Percentiles rank a stretch among this genome's conserved stretches.
phyloP scores from a whole-genome alignment of 2,329 filamentous ascomycete genomes.

The Fusarium hainanense region DNA sequence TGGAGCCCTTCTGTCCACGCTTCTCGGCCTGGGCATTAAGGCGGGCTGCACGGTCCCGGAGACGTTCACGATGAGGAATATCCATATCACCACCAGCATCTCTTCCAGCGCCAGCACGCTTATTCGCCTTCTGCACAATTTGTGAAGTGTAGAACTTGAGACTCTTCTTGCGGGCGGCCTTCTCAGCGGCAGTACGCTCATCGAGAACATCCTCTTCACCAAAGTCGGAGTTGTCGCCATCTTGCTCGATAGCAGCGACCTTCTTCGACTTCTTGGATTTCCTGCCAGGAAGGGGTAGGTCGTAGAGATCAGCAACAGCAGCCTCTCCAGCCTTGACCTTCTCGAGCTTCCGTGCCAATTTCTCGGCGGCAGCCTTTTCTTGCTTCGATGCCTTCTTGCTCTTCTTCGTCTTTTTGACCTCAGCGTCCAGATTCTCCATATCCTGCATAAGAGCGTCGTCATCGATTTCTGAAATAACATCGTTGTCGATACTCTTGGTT shows the following conservation, averaged over 20 bases:
- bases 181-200: constrained; percentile 82
- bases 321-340: constrained; percentile 74
- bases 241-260: constrained; percentile 53
- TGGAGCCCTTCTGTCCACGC: constrained; percentile 75
- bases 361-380: constrained; percentile 51
- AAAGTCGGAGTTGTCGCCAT: constrained; percentile 84
- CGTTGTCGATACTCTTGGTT: constrained; percentile 54
- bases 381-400: constrained; percentile 50
- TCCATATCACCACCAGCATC: constrained; percentile 84
- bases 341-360: constrained; percentile 57
- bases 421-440: constrained; percentile 30
- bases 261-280: constrained; percentile 56
- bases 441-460: constrained; percentile 44
- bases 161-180: constrained; percentile 88
- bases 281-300: constrained; percentile 65
- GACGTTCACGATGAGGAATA: constrained; percentile 87
- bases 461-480: constrained; percentile 36
- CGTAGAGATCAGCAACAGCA: constrained; percentile 75
- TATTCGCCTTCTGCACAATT: constrained; percentile 93
- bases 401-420: constrained; percentile 47
- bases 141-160: constrained; percentile 98
- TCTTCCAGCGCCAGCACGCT: constrained; percentile 77
- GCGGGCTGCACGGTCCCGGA: constrained; percentile 85
- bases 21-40: constrained; percentile 90
- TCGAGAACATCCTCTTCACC: constrained; percentile 88